Evolutionary conservation across 352 stramenopile genomes (phyloP).

Genomic region (Sclerospora graminicola): DNA sequence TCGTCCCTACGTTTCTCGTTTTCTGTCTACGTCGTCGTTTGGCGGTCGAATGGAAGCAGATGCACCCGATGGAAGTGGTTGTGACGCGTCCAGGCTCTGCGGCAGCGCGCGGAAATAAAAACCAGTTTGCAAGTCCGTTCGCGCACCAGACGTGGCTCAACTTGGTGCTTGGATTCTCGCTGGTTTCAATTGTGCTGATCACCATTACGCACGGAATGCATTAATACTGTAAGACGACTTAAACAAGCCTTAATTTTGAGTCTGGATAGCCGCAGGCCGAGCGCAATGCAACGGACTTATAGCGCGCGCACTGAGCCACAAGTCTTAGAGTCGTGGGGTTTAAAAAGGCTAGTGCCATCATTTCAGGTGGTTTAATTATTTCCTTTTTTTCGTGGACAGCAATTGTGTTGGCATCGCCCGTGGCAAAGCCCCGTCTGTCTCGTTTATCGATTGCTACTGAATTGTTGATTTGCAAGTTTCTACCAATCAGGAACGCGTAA

Average conservation of each 20-base stretch:
- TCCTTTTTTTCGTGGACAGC: background rate
- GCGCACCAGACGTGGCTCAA: slow-evolving; percentile 53
- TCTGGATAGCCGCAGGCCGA: background rate
- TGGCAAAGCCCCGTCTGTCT: background rate
- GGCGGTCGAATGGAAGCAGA: slow-evolving; percentile 25
- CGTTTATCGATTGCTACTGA: background rate
- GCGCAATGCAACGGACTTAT: too few species aligned
- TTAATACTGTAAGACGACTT: slow-evolving; percentile 2
- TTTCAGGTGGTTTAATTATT: too few species aligned
- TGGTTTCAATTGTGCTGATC: slow-evolving; percentile 55
- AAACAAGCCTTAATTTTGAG: background rate
- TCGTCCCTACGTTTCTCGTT: slow-evolving; percentile 73
- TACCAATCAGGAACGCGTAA: slow-evolving; percentile 7
- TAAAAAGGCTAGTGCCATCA: too few species aligned
- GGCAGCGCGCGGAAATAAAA: slow-evolving; percentile 22
- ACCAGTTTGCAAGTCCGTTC: slow-evolving; percentile 76
- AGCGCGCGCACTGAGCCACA: too few species aligned
- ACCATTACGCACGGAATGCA: slow-evolving; percentile 54
- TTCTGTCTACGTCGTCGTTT: slow-evolving; percentile 57
- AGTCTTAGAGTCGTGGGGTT: too few species aligned
- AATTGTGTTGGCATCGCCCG: background rate
- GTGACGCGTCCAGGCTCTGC: slow-evolving; percentile 11
- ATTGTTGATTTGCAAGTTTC: slow-evolving; percentile 2
- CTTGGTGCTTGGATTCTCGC: slow-evolving; percentile 48
- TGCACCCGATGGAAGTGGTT: slow-evolving; percentile 23